Base-by-base conservation (phyloP, 139 green algal species). In the Chloropicon primus region DNA sequence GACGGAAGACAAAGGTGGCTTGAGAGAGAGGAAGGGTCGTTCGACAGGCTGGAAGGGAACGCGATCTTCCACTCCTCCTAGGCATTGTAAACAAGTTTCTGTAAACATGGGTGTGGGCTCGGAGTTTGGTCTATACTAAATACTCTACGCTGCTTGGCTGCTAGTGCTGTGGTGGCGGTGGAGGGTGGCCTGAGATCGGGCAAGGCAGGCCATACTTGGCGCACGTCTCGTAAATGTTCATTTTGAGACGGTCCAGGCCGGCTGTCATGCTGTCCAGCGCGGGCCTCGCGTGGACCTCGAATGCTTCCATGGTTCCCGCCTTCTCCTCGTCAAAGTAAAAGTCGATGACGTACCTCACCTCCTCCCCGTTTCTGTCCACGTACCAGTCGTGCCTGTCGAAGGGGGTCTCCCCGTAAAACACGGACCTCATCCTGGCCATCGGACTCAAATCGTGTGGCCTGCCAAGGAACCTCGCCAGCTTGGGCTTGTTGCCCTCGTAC, bases 351-450 rank as follows among this genome's bases (percentile, higher is more conserved):
- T 98, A 98, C 22, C 94, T 89, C 27, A 98, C 91, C 78, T 95
- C 87, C 72, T 85, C 24, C 0, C 93, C 94, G 77, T 82, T 89
- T 21, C 89, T 76, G 83, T 97, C 93, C n/a, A 97, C 85, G n/a
- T 88, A 91, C 92, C 93, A 98, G 82, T 97, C 93, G 79, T 97
- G 93, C 3, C 93, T 86, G 85, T 98, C 93, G 86, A 98, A 98
- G 0, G 93, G 86, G 81, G 93, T 74, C 80, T 85, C 76, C 1
- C 87, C 88, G 0, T 88, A 87, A 41, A 94, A 73, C 82, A 80
- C 85, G 78, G 74, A 77, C n/a, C 77, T 53, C 21, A 94, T 27
- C 72, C 90, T 84, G 1, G 93, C 93, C 72, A 93, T 80, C 0
- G 93, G 93, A 73, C 89, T 94, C 83, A 97, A 84, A 80, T 97